Evolutionary conservation across 2,329 filamentous ascomycete genomes (phyloP).

Genomic region (Aspergillus sp.): DNA sequence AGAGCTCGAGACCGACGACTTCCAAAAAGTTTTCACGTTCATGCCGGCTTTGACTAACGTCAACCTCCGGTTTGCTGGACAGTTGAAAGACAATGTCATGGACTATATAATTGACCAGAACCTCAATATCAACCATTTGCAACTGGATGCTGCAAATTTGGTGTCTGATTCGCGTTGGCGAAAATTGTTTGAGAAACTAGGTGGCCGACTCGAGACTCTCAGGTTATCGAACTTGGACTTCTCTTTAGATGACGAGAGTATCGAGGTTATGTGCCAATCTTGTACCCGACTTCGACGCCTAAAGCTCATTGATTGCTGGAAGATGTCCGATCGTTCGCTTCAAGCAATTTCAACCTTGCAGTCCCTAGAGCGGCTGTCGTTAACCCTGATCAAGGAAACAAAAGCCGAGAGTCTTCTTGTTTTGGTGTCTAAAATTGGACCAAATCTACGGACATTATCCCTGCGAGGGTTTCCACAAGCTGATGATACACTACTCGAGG

Average conservation of each 20-base stretch:
- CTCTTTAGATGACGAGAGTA: constrained; percentile 71
- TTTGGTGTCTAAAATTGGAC: constrained; percentile 63
- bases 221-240: constrained; percentile 83
- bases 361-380: constrained; percentile 70
- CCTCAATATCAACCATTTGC: constrained; percentile 67
- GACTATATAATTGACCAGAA: constrained; percentile 76
- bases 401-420: constrained; percentile 59
- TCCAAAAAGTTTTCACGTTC: constrained; percentile 74
- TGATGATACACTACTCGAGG: constrained; percentile 68
- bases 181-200: constrained; percentile 65
- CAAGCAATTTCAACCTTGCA: constrained; percentile 62
- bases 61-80: constrained; percentile 80
- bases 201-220: constrained; percentile 63
- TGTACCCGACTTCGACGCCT: constrained; percentile 71
- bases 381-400: constrained; percentile 63
- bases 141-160: constrained; percentile 81
- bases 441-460: constrained; percentile 72
- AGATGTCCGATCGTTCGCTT: constrained; percentile 66
- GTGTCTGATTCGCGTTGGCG: constrained; percentile 75
- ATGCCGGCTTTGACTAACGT: constrained; percentile 69
- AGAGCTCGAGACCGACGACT: constrained; percentile 73
- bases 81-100: constrained; percentile 83
- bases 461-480: constrained; percentile 66
- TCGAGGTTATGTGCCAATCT: constrained; percentile 60
- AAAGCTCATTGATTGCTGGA: constrained; percentile 79